Evolutionary conservation across 345 rosid species (phyloP).

Genomic region (Pistacia atlantica): DNA sequence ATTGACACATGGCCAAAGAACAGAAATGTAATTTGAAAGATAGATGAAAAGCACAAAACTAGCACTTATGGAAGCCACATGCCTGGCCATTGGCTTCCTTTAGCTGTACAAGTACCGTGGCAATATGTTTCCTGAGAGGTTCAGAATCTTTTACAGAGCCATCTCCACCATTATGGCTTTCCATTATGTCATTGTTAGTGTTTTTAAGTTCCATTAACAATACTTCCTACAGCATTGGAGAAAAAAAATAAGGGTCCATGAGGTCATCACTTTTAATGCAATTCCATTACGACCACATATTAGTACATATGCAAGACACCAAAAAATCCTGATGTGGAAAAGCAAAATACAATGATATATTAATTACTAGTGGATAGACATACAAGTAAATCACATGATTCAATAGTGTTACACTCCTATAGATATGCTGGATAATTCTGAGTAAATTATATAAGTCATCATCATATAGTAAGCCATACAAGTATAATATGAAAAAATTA

Average conservation of each 20-base stretch:
- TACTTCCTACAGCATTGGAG: constrained; percentile 33
- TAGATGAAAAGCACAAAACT: constrained; percentile 13
- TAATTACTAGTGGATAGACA: not conserved
- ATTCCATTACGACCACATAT: not conserved
- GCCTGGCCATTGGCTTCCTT: constrained; percentile 62
- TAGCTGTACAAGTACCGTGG: constrained; percentile 47
- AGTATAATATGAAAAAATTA: not conserved
- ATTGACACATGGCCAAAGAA: constrained; percentile 11
- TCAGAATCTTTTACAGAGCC: constrained; percentile 44
- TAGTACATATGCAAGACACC: not conserved
- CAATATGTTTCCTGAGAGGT: constrained; percentile 47
- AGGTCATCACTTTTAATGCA: constrained; percentile 7
- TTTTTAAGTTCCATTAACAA: constrained; percentile 46
- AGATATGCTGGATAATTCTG: not conserved
- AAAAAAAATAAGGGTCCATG: constrained; percentile 15
- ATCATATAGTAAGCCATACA: not conserved
- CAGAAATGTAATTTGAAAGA: not conserved
- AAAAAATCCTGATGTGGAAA: not conserved
- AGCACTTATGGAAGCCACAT: constrained; percentile 48
- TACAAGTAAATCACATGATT: not conserved
- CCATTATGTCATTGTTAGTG: constrained; percentile 37
- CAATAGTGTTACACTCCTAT: not conserved
- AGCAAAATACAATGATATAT: not conserved
- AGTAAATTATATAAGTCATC: not conserved
- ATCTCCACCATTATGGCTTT: constrained; percentile 37